Percentiles rank a stretch among this genome's conserved stretches.
Conservation (phyloP, 495 filamentous ascomycete species). For the Hypoxylon cercidicola region DNA sequence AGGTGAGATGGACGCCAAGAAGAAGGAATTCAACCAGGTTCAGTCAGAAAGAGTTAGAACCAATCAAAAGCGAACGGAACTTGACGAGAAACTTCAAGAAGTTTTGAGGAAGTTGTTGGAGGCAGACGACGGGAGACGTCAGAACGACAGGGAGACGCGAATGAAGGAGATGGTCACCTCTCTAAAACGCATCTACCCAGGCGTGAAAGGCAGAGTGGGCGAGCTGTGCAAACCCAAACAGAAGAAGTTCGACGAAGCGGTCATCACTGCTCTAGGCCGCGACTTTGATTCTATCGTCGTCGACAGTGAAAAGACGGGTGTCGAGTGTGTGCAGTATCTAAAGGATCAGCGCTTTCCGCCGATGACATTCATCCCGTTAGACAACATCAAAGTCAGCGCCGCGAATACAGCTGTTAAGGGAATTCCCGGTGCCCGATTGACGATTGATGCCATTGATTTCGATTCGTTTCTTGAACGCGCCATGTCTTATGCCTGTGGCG, state of each 20-base stretch:
- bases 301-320: slow-evolving; percentile 94
- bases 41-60: slow-evolving; percentile 85
- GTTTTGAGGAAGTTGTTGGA: slow-evolving; percentile 81
- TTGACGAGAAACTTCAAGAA: slow-evolving; percentile 89
- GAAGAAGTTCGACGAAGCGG: slow-evolving; percentile 93
- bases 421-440: slow-evolving; percentile 83
- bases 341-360: slow-evolving; percentile 87
- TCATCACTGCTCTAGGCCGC: slow-evolving; percentile 89
- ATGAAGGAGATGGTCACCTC: slow-evolving; percentile 82
- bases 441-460: slow-evolving; percentile 96
- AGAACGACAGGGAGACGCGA: slow-evolving; percentile 80
- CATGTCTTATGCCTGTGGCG: slow-evolving; percentile 93
- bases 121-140: slow-evolving; percentile 82
- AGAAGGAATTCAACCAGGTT: slow-evolving; percentile 85
- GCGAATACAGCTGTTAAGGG: slow-evolving; percentile 91
- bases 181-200: slow-evolving; percentile 90
- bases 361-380: slow-evolving; percentile 92
- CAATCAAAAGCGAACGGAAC: slow-evolving; percentile 81
- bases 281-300: slow-evolving; percentile 95
- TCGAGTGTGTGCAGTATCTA: slow-evolving; percentile 93
- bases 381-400: slow-evolving; percentile 94
- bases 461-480: slow-evolving; percentile 87
- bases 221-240: slow-evolving; percentile 96
- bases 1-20: slow-evolving; percentile 85
- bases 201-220: slow-evolving; percentile 88